Conservation (phyloP, 2,329 filamentous ascomycete species). For the Colletotrichum euphorbiae region DNA sequence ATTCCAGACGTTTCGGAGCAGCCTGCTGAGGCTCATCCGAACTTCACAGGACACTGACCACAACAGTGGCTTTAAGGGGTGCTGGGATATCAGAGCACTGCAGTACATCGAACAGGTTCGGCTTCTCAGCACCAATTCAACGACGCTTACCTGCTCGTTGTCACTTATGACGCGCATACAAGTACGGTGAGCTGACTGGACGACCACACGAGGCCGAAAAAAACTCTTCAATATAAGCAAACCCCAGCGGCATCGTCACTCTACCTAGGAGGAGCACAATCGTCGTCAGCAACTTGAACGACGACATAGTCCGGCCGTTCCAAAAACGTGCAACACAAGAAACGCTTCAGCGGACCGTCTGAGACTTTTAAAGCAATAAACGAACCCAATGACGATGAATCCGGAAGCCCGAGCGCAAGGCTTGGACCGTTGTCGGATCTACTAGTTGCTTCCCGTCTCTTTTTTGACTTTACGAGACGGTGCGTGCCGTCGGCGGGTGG, state of each 20-base stretch:
- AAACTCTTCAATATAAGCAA: neutral
- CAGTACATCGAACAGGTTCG: neutral
- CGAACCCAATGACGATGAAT: neutral
- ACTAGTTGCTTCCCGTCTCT: slow-evolving; percentile 29
- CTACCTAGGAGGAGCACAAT: neutral
- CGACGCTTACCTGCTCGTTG: slow-evolving; percentile 1
- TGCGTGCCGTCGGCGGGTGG: slow-evolving; percentile 36
- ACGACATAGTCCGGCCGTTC: neutral
- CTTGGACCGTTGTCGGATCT: slow-evolving; percentile 32
- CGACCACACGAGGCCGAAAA: neutral
- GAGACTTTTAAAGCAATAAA: slow-evolving; percentile 16
- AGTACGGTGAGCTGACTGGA: neutral
- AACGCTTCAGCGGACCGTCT: neutral
- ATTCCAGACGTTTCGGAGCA: slow-evolving; percentile 11
- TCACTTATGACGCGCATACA: slow-evolving; percentile 15
- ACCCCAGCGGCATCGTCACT: neutral
- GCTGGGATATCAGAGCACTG: too few relatives aligned
- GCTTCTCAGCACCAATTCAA: neutral
- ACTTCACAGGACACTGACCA: neutral
- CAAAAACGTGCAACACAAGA: neutral
- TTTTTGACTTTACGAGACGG: slow-evolving; percentile 37
- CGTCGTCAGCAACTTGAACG: neutral
- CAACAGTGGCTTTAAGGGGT: neutral
- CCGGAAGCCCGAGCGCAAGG: slow-evolving; percentile 17
- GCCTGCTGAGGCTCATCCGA: slow-evolving; percentile 16